phyloP scores from a whole-genome alignment of 1,139 yeast species.

The Magnusiomyces fungicola region DNA sequence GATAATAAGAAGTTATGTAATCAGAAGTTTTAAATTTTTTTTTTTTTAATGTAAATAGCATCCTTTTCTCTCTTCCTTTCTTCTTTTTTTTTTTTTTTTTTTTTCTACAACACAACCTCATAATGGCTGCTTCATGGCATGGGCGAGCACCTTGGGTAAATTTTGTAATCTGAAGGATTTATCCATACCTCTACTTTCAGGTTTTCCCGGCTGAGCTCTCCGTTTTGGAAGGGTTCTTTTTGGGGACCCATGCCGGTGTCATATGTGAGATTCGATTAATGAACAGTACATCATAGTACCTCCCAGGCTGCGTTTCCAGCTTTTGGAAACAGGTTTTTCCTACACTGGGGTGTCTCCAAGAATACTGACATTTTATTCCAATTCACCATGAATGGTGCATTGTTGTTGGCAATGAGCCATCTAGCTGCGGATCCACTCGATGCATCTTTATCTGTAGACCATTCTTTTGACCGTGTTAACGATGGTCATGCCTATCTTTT shows the following conservation, averaged over 20 bases:
- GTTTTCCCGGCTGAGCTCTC: constrained; percentile 16
- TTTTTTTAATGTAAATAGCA: no score
- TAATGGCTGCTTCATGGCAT: constrained; percentile 5
- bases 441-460: neutral
- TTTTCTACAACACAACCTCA: constrained; percentile 4
- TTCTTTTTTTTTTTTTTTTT: neutral
- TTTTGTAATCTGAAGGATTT: neutral
- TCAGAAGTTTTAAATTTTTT: no score
- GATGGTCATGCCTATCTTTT: no score
- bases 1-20: no score
- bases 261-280: constrained; percentile 6
- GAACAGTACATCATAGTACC: constrained; percentile 29
- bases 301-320: constrained; percentile 15
- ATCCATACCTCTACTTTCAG: constrained; percentile 12
- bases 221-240: constrained; percentile 17
- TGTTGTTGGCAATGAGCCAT: neutral
- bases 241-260: constrained; percentile 5
- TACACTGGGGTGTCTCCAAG: constrained; percentile 27
- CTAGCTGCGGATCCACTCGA: neutral
- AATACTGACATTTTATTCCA: constrained; percentile 22
- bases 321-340: constrained; percentile 9
- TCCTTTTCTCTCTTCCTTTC: no score
- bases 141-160: constrained; percentile 5
- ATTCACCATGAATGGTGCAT: neutral
- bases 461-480: no score